Conservation (phyloP, 768 basidiomycete species). For the Hygrophoropsis aurantiaca region DNA sequence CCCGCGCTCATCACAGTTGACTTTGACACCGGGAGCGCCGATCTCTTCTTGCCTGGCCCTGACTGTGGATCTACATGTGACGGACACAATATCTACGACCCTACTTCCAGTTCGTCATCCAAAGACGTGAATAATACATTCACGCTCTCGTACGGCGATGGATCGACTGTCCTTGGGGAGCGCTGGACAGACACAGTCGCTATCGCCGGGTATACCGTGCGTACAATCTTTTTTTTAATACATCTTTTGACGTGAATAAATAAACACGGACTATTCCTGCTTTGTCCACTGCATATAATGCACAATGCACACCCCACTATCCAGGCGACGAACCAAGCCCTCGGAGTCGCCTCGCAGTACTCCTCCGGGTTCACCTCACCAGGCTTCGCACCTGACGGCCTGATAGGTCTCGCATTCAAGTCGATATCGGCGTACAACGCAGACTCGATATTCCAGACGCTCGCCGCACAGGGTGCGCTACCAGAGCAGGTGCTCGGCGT, state of each 20-base stretch:
- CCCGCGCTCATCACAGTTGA: constrained; percentile 15
- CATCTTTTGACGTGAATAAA: constrained; percentile 8
- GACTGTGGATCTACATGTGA: constrained; percentile 29
- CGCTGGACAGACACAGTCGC: constrained; percentile 41
- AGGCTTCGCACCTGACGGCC: constrained; percentile 25
- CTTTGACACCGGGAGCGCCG: constrained; percentile 37
- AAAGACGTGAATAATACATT: constrained; percentile 24
- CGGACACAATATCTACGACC: constrained; percentile 35
- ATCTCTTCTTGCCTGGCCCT: constrained; percentile 30
- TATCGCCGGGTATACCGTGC: constrained; percentile 30
- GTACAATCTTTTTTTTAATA: constrained; percentile 7
- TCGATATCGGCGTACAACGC: constrained; percentile 34
- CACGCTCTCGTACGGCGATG: constrained; percentile 42
- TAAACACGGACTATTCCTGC: too few species aligned
- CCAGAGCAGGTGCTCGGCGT: constrained; percentile 36
- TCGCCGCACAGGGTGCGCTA: constrained; percentile 36
- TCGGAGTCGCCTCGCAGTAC: constrained; percentile 22
- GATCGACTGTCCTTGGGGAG: constrained; percentile 37
- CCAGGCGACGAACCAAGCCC: constrained; percentile 19
- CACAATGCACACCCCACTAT: constrained; percentile 23
- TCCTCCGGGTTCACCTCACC: constrained; percentile 10
- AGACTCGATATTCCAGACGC: constrained; percentile 42
- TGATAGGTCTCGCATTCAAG: constrained; percentile 45
- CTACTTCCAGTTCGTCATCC: constrained; percentile 31
- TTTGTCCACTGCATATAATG: constrained; percentile 29